Evolutionary conservation across 495 filamentous ascomycete species (phyloP).

Genomic region (Penicillium odoratum): DNA sequence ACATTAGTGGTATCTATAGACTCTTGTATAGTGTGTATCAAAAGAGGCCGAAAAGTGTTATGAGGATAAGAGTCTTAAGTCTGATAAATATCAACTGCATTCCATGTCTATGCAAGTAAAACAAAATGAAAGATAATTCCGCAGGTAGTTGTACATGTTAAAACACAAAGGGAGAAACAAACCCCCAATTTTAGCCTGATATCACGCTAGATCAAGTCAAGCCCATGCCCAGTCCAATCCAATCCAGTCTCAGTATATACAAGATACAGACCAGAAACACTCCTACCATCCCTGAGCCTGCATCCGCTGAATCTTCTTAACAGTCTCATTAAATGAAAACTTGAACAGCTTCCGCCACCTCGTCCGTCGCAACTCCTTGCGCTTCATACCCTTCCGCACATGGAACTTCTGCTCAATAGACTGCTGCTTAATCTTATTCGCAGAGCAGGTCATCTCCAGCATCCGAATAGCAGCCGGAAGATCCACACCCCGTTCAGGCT

Average conservation of each 20-base stretch:
- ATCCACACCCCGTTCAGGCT: conserved; percentile 38
- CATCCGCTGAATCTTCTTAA: conserved; percentile 45
- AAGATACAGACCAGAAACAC: conserved; percentile 3
- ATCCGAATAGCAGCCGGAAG: conserved; percentile 30
- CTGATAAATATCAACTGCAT: conserved; percentile 20
- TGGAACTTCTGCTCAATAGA: conserved; percentile 36
- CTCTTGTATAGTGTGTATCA: conserved; percentile 2
- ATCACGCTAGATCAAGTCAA: conserved; percentile 4
- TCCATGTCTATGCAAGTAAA: conserved; percentile 26
- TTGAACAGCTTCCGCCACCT: conserved; percentile 48
- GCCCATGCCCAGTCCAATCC: conserved; percentile 2
- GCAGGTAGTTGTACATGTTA: conserved; percentile 10
- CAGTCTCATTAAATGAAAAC: conserved; percentile 44
- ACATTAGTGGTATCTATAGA: neutral
- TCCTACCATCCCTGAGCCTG: conserved; percentile 47
- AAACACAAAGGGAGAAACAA: conserved; percentile 2
- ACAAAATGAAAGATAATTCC: conserved; percentile 9
- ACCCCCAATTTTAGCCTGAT: neutral
- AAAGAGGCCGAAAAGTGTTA: neutral
- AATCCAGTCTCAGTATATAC: conserved; percentile 22
- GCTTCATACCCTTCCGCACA: conserved; percentile 38
- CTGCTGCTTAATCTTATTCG: conserved; percentile 31
- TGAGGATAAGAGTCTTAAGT: neutral
- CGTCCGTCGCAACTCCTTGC: conserved; percentile 34
- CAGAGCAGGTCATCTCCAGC: conserved; percentile 24